These are phyloP conservation scores for Casuarina equisetifolia DNA, from an alignment of 306 rosid genomes.

Conservation along the genomic window DNA sequence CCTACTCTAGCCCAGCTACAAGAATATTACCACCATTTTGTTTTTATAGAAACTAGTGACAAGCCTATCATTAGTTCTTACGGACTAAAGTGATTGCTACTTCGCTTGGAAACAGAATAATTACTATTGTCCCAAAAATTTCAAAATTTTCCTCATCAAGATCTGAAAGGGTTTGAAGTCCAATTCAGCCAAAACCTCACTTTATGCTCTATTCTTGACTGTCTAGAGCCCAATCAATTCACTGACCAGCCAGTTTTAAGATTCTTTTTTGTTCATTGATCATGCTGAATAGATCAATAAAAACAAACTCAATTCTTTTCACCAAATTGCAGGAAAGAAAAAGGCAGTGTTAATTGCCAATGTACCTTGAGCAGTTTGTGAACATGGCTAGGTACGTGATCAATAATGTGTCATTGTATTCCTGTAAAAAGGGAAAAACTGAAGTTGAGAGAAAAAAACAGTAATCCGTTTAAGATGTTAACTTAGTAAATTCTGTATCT, in stretches of 20 bases:
- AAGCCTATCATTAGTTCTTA: background rate
- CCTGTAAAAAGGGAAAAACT: conserved; percentile 45
- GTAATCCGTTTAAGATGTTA: background rate
- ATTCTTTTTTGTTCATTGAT: background rate
- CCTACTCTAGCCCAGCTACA: no score
- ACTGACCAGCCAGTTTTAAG: background rate
- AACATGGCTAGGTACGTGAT: conserved; percentile 85
- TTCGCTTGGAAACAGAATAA: background rate
- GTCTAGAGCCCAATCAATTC: background rate
- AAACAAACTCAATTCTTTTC: background rate
- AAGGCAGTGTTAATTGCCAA: conserved; percentile 14
- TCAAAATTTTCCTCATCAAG: background rate
- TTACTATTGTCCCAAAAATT: background rate
- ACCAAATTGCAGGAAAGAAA: conserved; percentile 2
- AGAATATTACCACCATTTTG: no score
- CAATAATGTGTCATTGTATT: conserved; percentile 86
- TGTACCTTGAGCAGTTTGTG: conserved; percentile 97
- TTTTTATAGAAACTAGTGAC: background rate
- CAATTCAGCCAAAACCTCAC: background rate
- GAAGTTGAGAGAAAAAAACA: conserved; percentile 6
- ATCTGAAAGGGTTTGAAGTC: background rate
- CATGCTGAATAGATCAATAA: background rate
- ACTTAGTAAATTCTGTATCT: background rate
- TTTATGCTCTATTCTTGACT: background rate
- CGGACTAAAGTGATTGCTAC: background rate